These are phyloP conservation scores for Aegilops longissima DNA, from an alignment of 176 grass and related monocot species.

Conservation along the genomic window DNA sequence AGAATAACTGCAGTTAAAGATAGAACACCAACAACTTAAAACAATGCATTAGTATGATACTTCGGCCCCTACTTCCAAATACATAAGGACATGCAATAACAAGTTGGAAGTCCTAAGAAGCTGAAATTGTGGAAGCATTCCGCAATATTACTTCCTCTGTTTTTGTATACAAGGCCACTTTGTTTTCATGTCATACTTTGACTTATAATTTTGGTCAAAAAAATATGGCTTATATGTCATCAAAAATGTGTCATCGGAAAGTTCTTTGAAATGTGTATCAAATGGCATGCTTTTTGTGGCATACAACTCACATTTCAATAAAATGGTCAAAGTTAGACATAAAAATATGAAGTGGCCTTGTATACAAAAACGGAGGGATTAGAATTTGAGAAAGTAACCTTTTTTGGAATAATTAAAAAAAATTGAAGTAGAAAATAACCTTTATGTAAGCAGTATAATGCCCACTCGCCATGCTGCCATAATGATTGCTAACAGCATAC, in stretches of 20 bases:
- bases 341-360: too few species aligned
- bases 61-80: not conserved
- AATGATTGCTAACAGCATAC: slow-evolving; percentile 97
- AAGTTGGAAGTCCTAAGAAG: not conserved
- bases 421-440: slow-evolving; percentile 40
- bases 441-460: slow-evolving; percentile 98
- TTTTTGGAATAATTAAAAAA: too few species aligned
- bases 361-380: too few species aligned
- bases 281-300: too few species aligned
- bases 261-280: too few species aligned
- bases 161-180: too few species aligned
- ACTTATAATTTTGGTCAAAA: too few species aligned
- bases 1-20: not conserved
- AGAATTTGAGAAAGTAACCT: slow-evolving; percentile 34
- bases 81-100: not conserved
- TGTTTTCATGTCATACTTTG: too few species aligned
- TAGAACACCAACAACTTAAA: not conserved
- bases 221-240: too few species aligned
- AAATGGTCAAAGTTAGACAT: too few species aligned
- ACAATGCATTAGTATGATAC: not conserved
- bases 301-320: too few species aligned
- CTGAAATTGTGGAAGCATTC: not conserved
- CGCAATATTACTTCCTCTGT: not conserved
- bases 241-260: too few species aligned
- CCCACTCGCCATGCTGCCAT: slow-evolving; percentile 95